Conservation (phyloP, 129 eudicot genomes). For the Tanacetum coccineum region DNA sequence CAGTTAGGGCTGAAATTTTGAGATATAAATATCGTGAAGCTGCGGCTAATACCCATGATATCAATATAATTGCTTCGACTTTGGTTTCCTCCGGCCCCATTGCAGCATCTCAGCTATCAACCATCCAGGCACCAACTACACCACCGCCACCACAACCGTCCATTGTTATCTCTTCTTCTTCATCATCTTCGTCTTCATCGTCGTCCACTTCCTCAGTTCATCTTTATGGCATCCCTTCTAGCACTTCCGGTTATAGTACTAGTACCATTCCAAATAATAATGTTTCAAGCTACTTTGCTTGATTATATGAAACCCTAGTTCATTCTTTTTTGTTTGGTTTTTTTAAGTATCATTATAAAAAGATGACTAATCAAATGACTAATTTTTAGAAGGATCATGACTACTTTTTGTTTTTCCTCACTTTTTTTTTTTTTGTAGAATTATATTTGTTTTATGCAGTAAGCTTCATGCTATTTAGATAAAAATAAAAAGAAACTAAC, state of each 20-base stretch:
- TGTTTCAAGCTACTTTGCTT: conserved; percentile 42
- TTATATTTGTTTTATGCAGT: neutral
- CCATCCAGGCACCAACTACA: conserved; percentile 46
- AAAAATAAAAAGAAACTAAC: too few relatives aligned
- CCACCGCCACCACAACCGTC: conserved; percentile 44
- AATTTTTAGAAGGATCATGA: conserved; percentile 11
- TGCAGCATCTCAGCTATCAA: conserved; percentile 25
- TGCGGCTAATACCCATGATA: conserved; percentile 32
- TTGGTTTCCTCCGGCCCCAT: conserved; percentile 40
- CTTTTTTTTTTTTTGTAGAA: neutral
- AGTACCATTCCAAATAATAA: conserved; percentile 35
- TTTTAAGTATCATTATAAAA: conserved; percentile 21
- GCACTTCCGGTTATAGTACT: conserved; percentile 43
- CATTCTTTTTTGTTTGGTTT: conserved; percentile 12
- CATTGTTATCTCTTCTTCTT: conserved; percentile 41
- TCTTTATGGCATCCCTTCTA: conserved; percentile 41
- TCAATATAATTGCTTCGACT: conserved; percentile 39
- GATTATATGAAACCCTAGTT: conserved; percentile 38
- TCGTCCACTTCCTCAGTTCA: conserved; percentile 39
- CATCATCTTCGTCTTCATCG: conserved; percentile 33
- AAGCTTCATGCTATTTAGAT: too few relatives aligned
- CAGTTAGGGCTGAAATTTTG: conserved; percentile 52
- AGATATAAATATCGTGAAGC: conserved; percentile 55
- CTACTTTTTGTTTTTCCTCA: neutral
- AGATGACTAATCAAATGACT: conserved; percentile 23